Evolutionary conservation across 208 protist genomes (phyloP).

Genomic region (Spongospora subterranea): DNA sequence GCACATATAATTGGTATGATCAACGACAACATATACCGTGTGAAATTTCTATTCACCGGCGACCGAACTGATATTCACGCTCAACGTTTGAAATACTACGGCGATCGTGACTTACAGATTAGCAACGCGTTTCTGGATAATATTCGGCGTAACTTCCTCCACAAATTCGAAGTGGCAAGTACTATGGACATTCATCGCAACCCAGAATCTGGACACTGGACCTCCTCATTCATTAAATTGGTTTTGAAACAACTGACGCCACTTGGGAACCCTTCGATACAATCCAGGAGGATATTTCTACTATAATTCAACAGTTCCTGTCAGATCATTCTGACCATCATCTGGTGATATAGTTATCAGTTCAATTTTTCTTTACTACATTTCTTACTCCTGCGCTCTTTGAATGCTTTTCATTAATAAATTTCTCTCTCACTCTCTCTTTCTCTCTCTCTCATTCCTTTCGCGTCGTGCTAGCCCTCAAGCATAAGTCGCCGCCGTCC

Average conservation of each 20-base stretch:
- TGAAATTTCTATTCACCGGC: not conserved
- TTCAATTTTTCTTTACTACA: not conserved
- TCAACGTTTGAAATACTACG: slow-evolving; percentile 16
- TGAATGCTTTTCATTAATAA: too few relatives aligned
- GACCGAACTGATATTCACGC: not conserved
- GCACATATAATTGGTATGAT: not conserved
- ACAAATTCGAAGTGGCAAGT: not conserved
- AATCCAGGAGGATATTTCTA: not conserved
- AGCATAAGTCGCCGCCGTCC: too few relatives aligned
- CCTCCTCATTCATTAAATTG: not conserved
- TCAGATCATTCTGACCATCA: not conserved
- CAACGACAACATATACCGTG: not conserved
- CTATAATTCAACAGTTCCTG: not conserved
- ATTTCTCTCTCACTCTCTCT: too few relatives aligned
- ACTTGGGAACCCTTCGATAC: slow-evolving; percentile 4
- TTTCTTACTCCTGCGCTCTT: not conserved
- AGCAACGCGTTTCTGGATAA: too few relatives aligned
- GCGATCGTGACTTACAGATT: not conserved
- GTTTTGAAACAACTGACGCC: not conserved
- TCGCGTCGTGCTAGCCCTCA: too few relatives aligned
- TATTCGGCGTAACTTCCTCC: not conserved
- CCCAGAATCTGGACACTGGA: too few relatives aligned
- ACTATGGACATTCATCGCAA: too few relatives aligned
- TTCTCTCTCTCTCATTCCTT: too few relatives aligned
- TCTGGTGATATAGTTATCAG: too few relatives aligned